Conservation (phyloP, 2,329 filamentous ascomycete species). For the Fusarium keratoplasticum region DNA sequence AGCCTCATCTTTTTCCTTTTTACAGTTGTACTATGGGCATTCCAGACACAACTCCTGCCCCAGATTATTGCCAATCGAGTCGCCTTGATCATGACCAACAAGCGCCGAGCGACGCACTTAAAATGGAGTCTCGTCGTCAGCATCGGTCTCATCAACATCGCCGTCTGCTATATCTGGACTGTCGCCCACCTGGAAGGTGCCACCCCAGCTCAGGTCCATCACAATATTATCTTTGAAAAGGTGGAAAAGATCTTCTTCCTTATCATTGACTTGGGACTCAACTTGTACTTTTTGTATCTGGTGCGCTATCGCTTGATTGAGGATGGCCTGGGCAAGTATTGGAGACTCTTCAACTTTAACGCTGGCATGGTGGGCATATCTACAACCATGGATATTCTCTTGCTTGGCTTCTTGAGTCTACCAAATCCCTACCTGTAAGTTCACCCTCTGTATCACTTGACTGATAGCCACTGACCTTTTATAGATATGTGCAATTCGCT, state of each 20-base stretch:
- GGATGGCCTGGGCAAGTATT: constrained; percentile 62
- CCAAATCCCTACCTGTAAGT: constrained; percentile 29
- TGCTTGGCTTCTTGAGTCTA: constrained; percentile 41
- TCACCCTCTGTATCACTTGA: constrained; percentile 7
- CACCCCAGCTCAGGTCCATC: constrained; percentile 7
- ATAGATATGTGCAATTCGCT: constrained; percentile 59
- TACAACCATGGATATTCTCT: constrained; percentile 57
- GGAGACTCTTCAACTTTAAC: constrained; percentile 61
- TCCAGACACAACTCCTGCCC: constrained; percentile 54
- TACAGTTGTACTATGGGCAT: constrained; percentile 25
- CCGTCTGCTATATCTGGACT: constrained; percentile 56
- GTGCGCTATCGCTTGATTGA: constrained; percentile 60
- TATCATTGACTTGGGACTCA: constrained; percentile 60
- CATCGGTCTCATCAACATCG: constrained; percentile 53
- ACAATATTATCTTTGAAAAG: constrained; percentile 41
- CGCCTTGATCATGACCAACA: constrained; percentile 54
- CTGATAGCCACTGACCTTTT: constrained; percentile 19
- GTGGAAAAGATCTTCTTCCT: constrained; percentile 60
- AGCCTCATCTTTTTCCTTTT: constrained; percentile 23
- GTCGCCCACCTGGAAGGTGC: constrained; percentile 45
- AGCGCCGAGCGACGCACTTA: constrained; percentile 46
- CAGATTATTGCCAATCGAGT: constrained; percentile 60
- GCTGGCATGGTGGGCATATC: constrained; percentile 60
- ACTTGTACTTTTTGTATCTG: constrained; percentile 60
- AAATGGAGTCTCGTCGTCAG: constrained; percentile 51